Evolutionary conservation across 2,329 filamentous ascomycete genomes (phyloP).

Genomic region (Nemania bipapillata): DNA sequence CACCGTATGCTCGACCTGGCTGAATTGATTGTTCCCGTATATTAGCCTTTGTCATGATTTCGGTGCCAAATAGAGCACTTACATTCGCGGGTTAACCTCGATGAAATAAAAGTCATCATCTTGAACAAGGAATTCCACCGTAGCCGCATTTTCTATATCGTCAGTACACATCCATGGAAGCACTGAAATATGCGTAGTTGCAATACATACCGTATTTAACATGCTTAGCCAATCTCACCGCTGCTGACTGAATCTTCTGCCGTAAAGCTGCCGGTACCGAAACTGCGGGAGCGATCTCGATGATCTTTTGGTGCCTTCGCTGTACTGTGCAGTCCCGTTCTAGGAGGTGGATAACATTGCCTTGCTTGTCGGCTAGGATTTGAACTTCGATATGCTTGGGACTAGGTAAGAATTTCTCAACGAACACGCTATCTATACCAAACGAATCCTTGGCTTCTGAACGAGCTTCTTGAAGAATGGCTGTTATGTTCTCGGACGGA

Average conservation of each 20-base stretch:
- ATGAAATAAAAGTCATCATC: slow-evolving; percentile 1
- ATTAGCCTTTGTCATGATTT: too few relatives aligned
- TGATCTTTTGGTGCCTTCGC: slow-evolving; percentile 1
- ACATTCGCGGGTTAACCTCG: background rate
- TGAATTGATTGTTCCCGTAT: background rate
- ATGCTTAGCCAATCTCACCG: background rate
- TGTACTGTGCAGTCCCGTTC: background rate
- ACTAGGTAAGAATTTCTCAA: background rate
- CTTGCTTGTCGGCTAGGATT: background rate
- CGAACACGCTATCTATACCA: background rate
- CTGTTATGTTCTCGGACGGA: background rate
- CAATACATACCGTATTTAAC: background rate
- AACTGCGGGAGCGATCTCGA: background rate
- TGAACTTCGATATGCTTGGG: slow-evolving; percentile 8
- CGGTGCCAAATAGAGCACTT: background rate
- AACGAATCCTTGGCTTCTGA: background rate
- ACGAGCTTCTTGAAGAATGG: background rate
- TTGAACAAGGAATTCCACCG: background rate
- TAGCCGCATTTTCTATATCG: slow-evolving; percentile 1
- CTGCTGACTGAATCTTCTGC: background rate
- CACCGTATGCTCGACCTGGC: slow-evolving; percentile 4
- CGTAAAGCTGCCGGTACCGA: background rate
- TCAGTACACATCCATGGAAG: background rate
- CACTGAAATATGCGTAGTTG: too few relatives aligned
- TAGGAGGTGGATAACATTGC: background rate